These are phyloP conservation scores for Holtermanniella nyarrowii DNA, from an alignment of 768 basidiomycete genomes.

Conservation along the genomic window DNA sequence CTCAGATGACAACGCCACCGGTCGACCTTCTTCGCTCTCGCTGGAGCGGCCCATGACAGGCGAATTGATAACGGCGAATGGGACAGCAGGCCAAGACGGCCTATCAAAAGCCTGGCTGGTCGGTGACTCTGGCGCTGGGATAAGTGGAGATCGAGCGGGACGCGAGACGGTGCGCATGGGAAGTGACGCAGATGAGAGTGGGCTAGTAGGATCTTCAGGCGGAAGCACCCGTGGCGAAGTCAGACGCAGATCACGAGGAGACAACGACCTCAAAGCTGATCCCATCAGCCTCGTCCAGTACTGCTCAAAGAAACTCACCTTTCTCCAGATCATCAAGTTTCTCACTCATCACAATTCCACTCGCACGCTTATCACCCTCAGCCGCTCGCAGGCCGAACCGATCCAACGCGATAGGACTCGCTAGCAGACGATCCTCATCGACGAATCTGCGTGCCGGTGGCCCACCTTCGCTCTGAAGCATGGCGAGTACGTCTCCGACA, in stretches of 20 bases:
- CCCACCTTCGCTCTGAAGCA: constrained; percentile 5
- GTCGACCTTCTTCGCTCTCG: not conserved
- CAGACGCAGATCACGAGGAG: constrained; percentile 35
- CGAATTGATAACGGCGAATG: not conserved
- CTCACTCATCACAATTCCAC: constrained; percentile 36
- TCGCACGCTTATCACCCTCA: constrained; percentile 32
- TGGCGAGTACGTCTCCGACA: constrained; percentile 7
- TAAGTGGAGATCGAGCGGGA: constrained; percentile 3
- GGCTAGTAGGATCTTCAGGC: constrained; percentile 8
- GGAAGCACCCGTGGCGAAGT: constrained; percentile 28
- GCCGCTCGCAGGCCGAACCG: constrained; percentile 11
- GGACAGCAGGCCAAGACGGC: constrained; percentile 6
- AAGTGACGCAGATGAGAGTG: not conserved
- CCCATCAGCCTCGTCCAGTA: constrained; percentile 2
- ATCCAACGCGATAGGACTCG: constrained; percentile 30
- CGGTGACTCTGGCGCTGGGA: constrained; percentile 4
- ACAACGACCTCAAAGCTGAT: constrained; percentile 35
- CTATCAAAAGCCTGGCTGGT: not conserved
- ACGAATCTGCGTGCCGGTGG: not conserved
- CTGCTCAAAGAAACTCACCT: constrained; percentile 19
- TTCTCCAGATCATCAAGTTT: constrained; percentile 36
- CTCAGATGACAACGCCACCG: constrained; percentile 24
- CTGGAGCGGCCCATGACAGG: not conserved
- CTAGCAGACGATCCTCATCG: constrained; percentile 14
- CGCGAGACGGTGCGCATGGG: constrained; percentile 4